phyloP scores from a whole-genome alignment of 2,329 filamentous ascomycete species.

The Daldinia sp. region DNA sequence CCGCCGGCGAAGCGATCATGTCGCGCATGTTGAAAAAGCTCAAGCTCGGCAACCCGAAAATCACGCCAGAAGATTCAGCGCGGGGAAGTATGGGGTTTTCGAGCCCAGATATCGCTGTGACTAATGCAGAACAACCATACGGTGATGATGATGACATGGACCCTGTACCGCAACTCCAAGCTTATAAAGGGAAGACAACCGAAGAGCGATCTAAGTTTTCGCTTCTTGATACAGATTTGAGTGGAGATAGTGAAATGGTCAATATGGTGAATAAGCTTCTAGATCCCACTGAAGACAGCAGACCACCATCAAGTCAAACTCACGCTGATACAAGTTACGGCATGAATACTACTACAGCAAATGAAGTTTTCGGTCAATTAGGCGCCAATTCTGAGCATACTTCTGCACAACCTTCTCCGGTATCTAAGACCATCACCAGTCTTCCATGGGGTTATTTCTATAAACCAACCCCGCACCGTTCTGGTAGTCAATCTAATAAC shows the following conservation, averaged over 20 bases:
- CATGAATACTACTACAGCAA: conserved; percentile 65
- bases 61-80: conserved; percentile 18
- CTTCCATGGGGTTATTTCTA: conserved; percentile 67
- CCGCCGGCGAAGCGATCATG: conserved; percentile 42
- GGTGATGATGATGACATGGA: neutral
- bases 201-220: conserved; percentile 28
- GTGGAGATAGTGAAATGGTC: conserved; percentile 58
- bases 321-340: conserved; percentile 64
- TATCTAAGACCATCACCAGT: conserved; percentile 55
- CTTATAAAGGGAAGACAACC: conserved; percentile 39
- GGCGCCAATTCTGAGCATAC: conserved; percentile 52
- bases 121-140: neutral
- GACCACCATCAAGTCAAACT: conserved; percentile 46
- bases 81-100: neutral
- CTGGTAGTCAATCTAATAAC: conserved; percentile 44
- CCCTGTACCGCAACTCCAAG: neutral
- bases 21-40: conserved; percentile 46
- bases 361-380: conserved; percentile 62
- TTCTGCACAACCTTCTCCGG: conserved; percentile 52
- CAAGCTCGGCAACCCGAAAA: conserved; percentile 36
- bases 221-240: conserved; percentile 45
- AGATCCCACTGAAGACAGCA: conserved; percentile 48
- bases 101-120: neutral
- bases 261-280: conserved; percentile 56
- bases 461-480: conserved; percentile 45